Conservation (phyloP, 805 yeast genomes). For the Yarrowia hollandica region DNA sequence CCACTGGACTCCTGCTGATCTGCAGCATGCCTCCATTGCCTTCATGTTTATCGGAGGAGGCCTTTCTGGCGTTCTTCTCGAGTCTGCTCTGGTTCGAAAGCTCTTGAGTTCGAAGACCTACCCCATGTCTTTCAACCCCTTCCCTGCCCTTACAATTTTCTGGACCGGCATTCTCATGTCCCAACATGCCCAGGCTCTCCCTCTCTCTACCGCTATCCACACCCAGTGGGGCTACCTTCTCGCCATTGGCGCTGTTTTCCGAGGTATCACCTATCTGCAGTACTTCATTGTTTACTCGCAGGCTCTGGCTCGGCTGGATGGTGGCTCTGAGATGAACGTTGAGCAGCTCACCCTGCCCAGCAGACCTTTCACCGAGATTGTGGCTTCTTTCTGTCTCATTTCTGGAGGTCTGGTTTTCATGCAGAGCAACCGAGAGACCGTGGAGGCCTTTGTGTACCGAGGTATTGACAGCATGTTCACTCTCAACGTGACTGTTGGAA, state of each 20-base stretch:
- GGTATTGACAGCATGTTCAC: slow-evolving; percentile 90
- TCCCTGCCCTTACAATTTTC: slow-evolving; percentile 88
- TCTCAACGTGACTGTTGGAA: slow-evolving; percentile 80
- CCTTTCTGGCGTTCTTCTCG: slow-evolving; percentile 82
- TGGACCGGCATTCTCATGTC: slow-evolving; percentile 98
- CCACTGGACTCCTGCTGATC: slow-evolving; percentile 83
- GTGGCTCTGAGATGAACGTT: slow-evolving; percentile 14
- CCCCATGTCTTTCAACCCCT: slow-evolving; percentile 82
- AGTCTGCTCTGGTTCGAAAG: slow-evolving; percentile 46
- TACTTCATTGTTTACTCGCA: slow-evolving; percentile 44
- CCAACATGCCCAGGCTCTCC: slow-evolving; percentile 83
- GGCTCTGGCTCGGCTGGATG: slow-evolving; percentile 31
- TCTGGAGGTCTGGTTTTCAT: slow-evolving; percentile 91
- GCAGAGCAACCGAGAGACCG: slow-evolving; percentile 85
- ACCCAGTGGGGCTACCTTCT: slow-evolving; percentile 89
- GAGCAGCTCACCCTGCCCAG: slow-evolving; percentile 46
- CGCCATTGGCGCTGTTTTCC: slow-evolving; percentile 76
- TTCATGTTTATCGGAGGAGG: slow-evolving; percentile 92
- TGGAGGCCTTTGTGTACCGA: slow-evolving; percentile 76
- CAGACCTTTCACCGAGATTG: slow-evolving; percentile 83
- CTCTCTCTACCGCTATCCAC: slow-evolving; percentile 75
- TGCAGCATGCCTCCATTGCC: slow-evolving; percentile 89
- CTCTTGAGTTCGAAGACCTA: slow-evolving; percentile 33
- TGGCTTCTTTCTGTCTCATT: slow-evolving; percentile 74
- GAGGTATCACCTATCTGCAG: slow-evolving; percentile 65